A percentile compares a stretch with the other conserved stretches of the same genome.
Conservation (phyloP, 73 alveolate genomes). For the Paramecium sexaurelia region DNA sequence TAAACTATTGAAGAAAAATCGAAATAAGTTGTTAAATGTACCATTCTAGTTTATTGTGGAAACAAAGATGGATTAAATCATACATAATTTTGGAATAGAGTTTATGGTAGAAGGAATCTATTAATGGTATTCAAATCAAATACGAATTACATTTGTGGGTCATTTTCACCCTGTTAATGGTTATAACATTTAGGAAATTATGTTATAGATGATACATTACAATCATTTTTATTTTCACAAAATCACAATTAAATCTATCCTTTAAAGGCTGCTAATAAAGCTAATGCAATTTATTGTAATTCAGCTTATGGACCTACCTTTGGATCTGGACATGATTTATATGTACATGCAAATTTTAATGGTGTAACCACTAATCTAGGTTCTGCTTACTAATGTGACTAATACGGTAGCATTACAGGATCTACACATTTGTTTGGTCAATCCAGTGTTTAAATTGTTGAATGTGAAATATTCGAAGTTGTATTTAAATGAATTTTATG, state of each 20-base stretch:
- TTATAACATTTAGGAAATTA: neutral
- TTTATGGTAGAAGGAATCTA: neutral
- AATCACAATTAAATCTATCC: neutral
- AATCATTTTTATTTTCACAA: slow-evolving; percentile 3
- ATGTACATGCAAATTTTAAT: slow-evolving; percentile 26
- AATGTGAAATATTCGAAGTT: neutral
- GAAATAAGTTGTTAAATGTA: neutral
- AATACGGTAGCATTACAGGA: neutral
- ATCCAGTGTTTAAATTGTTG: neutral
- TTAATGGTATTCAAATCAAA: neutral
- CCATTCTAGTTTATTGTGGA: neutral
- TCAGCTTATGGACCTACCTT: slow-evolving; percentile 72
- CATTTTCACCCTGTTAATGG: slow-evolving; percentile 33
- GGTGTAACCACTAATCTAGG: neutral
- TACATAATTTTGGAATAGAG: neutral
- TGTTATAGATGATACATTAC: neutral
- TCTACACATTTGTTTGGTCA: neutral
- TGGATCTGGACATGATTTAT: slow-evolving; percentile 73
- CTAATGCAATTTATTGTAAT: slow-evolving; percentile 62
- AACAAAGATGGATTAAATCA: slow-evolving; percentile 23
- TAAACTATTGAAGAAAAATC: neutral
- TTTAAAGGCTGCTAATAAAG: neutral
- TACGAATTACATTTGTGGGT: neutral
- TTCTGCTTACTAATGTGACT: neutral
- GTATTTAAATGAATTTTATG: neutral